Evolutionary conservation across 2,329 filamentous ascomycete species (phyloP).

Genomic region (Rhynchosporium secalis): DNA sequence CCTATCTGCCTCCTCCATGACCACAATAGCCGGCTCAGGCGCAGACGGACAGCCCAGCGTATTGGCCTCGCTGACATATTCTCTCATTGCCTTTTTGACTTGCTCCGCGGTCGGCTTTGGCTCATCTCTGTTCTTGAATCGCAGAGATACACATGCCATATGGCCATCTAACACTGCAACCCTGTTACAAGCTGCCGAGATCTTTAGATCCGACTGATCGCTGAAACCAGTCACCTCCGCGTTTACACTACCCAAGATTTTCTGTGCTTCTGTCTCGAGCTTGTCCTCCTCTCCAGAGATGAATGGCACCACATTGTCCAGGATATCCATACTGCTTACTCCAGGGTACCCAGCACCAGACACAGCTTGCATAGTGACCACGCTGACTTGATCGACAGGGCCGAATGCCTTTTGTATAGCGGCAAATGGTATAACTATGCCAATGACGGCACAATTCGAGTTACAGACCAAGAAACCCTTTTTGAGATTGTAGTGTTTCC

Average conservation of each 20-base stretch:
- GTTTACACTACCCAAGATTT: conserved; percentile 83
- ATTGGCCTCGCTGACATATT: conserved; percentile 81
- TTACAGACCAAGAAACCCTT: conserved; percentile 97
- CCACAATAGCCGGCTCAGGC: conserved; percentile 75
- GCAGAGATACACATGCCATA: conserved; percentile 87
- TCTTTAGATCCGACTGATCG: conserved; percentile 71
- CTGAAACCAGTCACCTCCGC: conserved; percentile 70
- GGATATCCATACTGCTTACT: conserved; percentile 89
- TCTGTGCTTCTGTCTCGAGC: conserved; percentile 89
- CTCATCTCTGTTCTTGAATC: conserved; percentile 65
- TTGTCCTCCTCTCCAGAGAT: conserved; percentile 96
- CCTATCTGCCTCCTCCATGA: conserved; percentile 86
- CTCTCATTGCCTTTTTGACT: conserved; percentile 75
- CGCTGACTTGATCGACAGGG: conserved; percentile 69
- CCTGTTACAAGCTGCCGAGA: conserved; percentile 88
- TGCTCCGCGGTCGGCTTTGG: conserved; percentile 73
- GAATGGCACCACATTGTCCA: conserved; percentile 94
- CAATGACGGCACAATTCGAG: conserved; percentile 97
- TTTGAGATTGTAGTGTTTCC: conserved; percentile 67
- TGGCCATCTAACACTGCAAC: conserved; percentile 96
- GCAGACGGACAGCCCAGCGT: conserved; percentile 84
- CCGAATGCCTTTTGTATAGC: conserved; percentile 87
- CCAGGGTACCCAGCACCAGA: conserved; percentile 90
- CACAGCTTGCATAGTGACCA: conserved; percentile 94
- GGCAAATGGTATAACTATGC: conserved; percentile 90